Conservation (phyloP, 2,329 filamentous ascomycete species). For the Fusarium sp. region DNA sequence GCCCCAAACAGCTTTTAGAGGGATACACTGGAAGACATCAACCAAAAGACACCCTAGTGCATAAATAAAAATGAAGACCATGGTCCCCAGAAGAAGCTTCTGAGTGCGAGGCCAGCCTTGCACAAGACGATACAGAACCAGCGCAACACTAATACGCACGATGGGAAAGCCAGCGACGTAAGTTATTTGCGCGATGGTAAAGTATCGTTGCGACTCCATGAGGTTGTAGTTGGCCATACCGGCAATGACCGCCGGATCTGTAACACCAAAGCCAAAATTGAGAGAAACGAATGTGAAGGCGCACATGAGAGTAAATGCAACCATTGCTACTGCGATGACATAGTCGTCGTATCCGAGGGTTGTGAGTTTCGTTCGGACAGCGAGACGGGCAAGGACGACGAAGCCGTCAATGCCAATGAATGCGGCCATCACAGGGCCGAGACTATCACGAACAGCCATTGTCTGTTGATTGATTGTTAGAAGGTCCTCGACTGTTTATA, state of each 20-base stretch:
- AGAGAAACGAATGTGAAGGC: constrained; percentile 8
- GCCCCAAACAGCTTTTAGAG: constrained; percentile 6
- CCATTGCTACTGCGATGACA: background rate
- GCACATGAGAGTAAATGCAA: constrained; percentile 3
- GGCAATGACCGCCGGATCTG: background rate
- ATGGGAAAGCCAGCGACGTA: constrained; percentile 8
- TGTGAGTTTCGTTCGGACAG: constrained; percentile 11
- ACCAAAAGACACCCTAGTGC: constrained; percentile 6
- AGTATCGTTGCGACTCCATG: constrained; percentile 7
- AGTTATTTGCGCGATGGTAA: constrained; percentile 7
- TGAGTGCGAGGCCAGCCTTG: constrained; percentile 11
- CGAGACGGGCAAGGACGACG: constrained; percentile 14
- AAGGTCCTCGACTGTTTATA: background rate
- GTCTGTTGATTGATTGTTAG: background rate
- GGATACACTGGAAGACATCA: constrained; percentile 6
- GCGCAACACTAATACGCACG: background rate
- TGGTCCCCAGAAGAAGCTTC: background rate
- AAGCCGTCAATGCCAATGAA: constrained; percentile 16
- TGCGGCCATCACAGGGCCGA: constrained; percentile 11
- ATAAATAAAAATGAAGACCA: constrained; percentile 1
- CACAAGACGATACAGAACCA: constrained; percentile 7
- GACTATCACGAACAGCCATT: constrained; percentile 17
- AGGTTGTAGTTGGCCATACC: background rate
- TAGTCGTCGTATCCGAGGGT: constrained; percentile 14
- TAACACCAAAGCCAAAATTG: background rate